Evolutionary conservation across 257 asterid genomes (phyloP), one percentile per base, ranked within the genome.

Genomic region (Jasminum sambac): DNA sequence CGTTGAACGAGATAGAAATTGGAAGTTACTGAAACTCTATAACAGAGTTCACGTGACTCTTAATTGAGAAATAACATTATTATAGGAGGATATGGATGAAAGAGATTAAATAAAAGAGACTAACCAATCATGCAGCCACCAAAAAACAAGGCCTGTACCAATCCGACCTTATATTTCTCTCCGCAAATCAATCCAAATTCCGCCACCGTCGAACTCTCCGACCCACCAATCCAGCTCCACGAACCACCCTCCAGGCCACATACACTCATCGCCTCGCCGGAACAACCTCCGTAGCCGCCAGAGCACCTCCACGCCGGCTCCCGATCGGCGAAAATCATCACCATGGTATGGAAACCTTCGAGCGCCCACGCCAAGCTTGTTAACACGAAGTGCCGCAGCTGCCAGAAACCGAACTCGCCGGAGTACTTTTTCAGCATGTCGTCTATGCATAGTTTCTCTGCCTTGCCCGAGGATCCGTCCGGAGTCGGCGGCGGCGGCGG

Each of bases 401-500:
- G 98, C 98, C 98, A 92, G 77, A 73, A 26, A 63, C 98, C 96
- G 6, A 92, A 88, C 74, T 92, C 96, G 40, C 96, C 98, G 81
- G 96, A 88, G 43, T 89, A 69, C 14, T 82, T 88, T 4, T 64
- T 81, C 48, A 92, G 50, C 95, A 86, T 88, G 64, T 79, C 92
- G 76, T 89, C 98, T 59, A 92, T 82, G 76, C 83, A 67, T n/a
- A 92, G 72, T 64, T 76, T 78, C 74, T 89, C 84, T 8, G 9
- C 74, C 23, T 23, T 11, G 34, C 34, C 0, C 16, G 62, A 21
- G 2, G 62, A 23, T 55, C 12, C 59, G 12, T 50, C 25, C 13
- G 36, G 36, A n/a, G n/a, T n/a, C 36, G 34, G 36, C 16, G 62
- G 13, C 14, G 34, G n/a, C n/a, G 36, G 36, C 36, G 34, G 36